Conservation (phyloP, 2,329 filamentous ascomycete species). For the Penicillium oxalicum region DNA sequence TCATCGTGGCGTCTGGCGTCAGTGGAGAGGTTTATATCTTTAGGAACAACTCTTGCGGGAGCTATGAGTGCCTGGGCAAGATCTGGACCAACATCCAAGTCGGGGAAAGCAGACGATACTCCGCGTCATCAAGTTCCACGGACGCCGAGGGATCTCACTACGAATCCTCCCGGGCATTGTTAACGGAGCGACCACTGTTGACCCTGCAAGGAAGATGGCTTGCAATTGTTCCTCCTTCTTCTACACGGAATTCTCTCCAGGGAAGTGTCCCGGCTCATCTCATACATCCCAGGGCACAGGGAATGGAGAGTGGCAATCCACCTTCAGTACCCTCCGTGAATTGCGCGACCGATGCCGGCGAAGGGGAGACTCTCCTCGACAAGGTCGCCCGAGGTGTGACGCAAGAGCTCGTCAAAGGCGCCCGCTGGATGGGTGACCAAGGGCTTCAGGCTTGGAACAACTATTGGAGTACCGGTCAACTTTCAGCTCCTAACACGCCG, state of each 20-base stretch:
- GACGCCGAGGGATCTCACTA: slow-evolving; percentile 40
- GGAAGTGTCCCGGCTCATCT: slow-evolving; percentile 36
- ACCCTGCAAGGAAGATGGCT: slow-evolving; percentile 44
- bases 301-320: slow-evolving; percentile 39
- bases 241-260: slow-evolving; percentile 35
- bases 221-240: slow-evolving; percentile 39
- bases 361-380: slow-evolving; percentile 44
- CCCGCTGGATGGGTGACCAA: slow-evolving; percentile 46
- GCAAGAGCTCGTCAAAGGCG: slow-evolving; percentile 45
- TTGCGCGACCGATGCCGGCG: slow-evolving; percentile 43
- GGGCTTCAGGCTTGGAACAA: slow-evolving; percentile 46
- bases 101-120: slow-evolving; percentile 39
- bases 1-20: slow-evolving; percentile 70
- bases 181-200: slow-evolving; percentile 36
- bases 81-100: slow-evolving; percentile 81
- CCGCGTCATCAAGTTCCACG: slow-evolving; percentile 42
- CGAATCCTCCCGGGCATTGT: slow-evolving; percentile 28
- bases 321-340: slow-evolving; percentile 38
- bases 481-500: slow-evolving; percentile 21
- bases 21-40: slow-evolving; percentile 88
- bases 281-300: slow-evolving; percentile 32
- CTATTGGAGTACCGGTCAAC: slow-evolving; percentile 44
- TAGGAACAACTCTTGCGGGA: slow-evolving; percentile 30
- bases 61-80: slow-evolving; percentile 71
- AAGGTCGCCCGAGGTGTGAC: slow-evolving; percentile 46